Evolutionary conservation across 768 basidiomycete genomes (phyloP).

Genomic region (Trametes cinnabarina): DNA sequence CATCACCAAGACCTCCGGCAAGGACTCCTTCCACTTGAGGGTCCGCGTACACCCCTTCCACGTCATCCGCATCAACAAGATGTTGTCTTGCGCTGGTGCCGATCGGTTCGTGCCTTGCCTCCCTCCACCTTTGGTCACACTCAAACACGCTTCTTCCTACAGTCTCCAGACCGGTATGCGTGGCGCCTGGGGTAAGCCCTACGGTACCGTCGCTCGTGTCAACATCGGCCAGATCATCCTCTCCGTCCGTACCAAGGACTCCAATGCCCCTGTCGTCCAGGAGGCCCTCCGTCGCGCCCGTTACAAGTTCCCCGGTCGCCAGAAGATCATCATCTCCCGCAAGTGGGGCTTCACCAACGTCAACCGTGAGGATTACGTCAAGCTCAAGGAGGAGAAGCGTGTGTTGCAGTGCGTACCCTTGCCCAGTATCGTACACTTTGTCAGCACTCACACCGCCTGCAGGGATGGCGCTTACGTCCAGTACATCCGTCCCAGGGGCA

Average conservation of each 20-base stretch:
- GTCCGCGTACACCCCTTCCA: slow-evolving; percentile 99
- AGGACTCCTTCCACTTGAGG: slow-evolving; percentile 98
- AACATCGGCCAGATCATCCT: slow-evolving; percentile 96
- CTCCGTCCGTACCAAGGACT: slow-evolving; percentile 88
- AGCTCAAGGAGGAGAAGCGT: slow-evolving; percentile 86
- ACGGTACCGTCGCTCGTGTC: slow-evolving; percentile 93
- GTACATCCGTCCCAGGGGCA: slow-evolving; percentile 87
- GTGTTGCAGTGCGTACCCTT: slow-evolving; percentile 71
- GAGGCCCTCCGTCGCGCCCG: slow-evolving; percentile 97
- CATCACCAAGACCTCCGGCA: slow-evolving; percentile 95
- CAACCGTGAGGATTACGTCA: slow-evolving; percentile 81
- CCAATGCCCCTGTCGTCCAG: slow-evolving; percentile 82
- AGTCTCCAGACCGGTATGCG: slow-evolving; percentile 97
- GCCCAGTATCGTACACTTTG: not conserved
- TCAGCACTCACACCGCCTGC: slow-evolving; percentile 15
- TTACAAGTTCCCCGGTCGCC: slow-evolving; percentile 99
- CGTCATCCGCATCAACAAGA: slow-evolving; percentile 99
- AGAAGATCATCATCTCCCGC: slow-evolving; percentile 95
- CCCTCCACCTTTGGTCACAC: not conserved
- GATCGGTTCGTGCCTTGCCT: slow-evolving; percentile 64
- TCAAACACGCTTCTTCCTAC: not conserved
- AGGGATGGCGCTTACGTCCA: slow-evolving; percentile 96
- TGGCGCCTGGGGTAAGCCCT: slow-evolving; percentile 99
- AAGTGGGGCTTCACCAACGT: slow-evolving; percentile 99
- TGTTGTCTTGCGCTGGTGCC: slow-evolving; percentile 98